phyloP scores from a whole-genome alignment of 257 asterid species.

The Fraxinus excelsior region DNA sequence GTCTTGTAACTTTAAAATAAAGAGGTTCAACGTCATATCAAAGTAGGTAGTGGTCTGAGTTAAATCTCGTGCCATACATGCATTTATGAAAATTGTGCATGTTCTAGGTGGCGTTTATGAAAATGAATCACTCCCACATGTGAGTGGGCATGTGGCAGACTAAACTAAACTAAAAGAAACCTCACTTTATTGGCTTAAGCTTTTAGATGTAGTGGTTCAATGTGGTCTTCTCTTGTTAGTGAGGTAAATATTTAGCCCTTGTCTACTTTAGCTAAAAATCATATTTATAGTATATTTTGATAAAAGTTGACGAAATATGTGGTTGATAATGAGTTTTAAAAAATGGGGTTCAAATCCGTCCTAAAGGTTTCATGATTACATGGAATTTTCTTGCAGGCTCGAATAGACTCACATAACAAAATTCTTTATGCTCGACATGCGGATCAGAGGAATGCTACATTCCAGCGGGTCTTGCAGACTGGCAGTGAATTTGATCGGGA shows the following conservation, averaged over 20 bases:
- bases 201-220: neutral
- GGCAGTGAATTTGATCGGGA: conserved; percentile 82
- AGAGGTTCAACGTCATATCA: neutral
- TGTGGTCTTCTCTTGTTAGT: neutral
- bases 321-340: too few relatives aligned
- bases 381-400: conserved; percentile 61
- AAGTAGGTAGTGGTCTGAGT: neutral
- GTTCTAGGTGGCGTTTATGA: neutral
- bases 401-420: conserved; percentile 94
- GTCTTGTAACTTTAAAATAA: neutral
- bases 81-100: neutral
- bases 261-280: too few relatives aligned
- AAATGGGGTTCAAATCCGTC: neutral
- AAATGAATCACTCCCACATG: neutral
- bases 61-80: neutral
- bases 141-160: neutral
- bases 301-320: too few relatives aligned
- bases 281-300: too few relatives aligned
- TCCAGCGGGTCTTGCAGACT: conserved; percentile 82
- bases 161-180: neutral
- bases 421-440: conserved; percentile 93
- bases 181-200: neutral
- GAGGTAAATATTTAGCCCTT: too few relatives aligned
- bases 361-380: neutral
- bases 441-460: conserved; percentile 91